phyloP scores from a whole-genome alignment of 345 rosid species.

The Eucalyptus decipiens region DNA sequence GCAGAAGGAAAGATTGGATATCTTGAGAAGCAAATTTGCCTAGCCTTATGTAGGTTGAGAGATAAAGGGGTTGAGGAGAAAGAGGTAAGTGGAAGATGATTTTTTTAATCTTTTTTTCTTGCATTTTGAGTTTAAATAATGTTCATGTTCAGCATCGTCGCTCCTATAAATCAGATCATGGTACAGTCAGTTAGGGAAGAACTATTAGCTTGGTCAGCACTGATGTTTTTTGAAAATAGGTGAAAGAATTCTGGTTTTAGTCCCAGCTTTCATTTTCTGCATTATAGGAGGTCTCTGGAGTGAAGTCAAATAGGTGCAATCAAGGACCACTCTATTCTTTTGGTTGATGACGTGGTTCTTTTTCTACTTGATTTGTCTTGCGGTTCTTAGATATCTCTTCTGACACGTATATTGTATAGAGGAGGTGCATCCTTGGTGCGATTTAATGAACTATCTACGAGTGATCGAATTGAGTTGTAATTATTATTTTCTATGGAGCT shows the following conservation, averaged over 20 bases:
- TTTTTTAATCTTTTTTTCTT: neutral
- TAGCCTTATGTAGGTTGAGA: conserved; percentile 61
- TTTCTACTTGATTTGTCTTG: neutral
- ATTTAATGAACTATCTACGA: neutral
- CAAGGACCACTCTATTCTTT: neutral
- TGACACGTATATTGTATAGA: neutral
- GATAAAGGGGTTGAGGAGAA: conserved; percentile 50
- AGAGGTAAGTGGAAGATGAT: conserved; percentile 30
- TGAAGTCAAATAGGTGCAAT: neutral
- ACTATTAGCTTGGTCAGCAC: neutral
- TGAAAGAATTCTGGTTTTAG: neutral
- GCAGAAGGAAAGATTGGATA: conserved; percentile 34
- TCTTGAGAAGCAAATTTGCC: conserved; percentile 56
- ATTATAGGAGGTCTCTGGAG: neutral
- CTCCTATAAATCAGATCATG: neutral
- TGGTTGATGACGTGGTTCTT: neutral
- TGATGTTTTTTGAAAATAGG: neutral
- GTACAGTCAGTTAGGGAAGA: neutral
- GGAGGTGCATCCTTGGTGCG: neutral
- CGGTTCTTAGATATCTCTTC: neutral
- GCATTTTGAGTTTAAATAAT: neutral
- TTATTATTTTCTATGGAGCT: neutral
- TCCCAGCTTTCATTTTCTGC: neutral
- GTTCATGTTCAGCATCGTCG: neutral
- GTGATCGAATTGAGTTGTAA: neutral